phyloP scores from a whole-genome alignment of 1,284 basidiomycete species.

The Boletus sp. region DNA sequence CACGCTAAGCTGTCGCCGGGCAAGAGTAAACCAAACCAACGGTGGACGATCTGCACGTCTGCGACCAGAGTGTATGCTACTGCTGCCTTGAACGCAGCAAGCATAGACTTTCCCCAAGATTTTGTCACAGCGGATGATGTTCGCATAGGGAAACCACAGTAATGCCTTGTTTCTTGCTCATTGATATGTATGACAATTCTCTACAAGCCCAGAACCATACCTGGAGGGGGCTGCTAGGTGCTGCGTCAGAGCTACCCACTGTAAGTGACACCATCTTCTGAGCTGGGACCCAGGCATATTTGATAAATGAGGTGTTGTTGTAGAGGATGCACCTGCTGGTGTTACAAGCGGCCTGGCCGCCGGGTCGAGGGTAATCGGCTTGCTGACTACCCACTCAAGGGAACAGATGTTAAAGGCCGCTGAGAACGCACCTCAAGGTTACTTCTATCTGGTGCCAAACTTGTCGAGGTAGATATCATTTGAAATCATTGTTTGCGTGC shows the following conservation, averaged over 20 bases:
- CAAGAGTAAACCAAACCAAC: conserved; percentile 46
- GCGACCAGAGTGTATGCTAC: conserved; percentile 59
- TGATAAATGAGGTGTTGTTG: conserved; percentile 57
- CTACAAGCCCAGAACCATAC: conserved; percentile 77
- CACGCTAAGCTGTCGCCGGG: conserved; percentile 42
- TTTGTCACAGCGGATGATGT: conserved; percentile 82
- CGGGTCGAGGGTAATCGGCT: conserved; percentile 73
- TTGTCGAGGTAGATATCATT: conserved; percentile 48
- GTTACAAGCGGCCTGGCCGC: conserved; percentile 71
- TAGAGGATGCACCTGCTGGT: conserved; percentile 85
- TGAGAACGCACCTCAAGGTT: conserved; percentile 37
- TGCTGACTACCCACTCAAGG: conserved; percentile 74
- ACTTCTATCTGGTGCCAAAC: conserved; percentile 55
- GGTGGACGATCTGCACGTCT: conserved; percentile 69
- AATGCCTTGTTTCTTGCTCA: conserved; percentile 19
- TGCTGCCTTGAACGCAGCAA: conserved; percentile 49
- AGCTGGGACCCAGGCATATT: conserved; percentile 5
- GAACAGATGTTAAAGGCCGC: conserved; percentile 55
- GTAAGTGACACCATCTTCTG: conserved; percentile 34
- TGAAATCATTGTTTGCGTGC: not conserved
- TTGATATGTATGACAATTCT: conserved; percentile 27
- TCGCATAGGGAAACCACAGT: conserved; percentile 74
- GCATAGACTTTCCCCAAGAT: conserved; percentile 54
- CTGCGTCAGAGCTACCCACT: conserved; percentile 56
- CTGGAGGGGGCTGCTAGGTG: conserved; percentile 64